Evolutionary conservation across 352 stramenopile species (phyloP), one percentile per base, ranked within the genome.

Genomic region (Pythium oligandrum): DNA sequence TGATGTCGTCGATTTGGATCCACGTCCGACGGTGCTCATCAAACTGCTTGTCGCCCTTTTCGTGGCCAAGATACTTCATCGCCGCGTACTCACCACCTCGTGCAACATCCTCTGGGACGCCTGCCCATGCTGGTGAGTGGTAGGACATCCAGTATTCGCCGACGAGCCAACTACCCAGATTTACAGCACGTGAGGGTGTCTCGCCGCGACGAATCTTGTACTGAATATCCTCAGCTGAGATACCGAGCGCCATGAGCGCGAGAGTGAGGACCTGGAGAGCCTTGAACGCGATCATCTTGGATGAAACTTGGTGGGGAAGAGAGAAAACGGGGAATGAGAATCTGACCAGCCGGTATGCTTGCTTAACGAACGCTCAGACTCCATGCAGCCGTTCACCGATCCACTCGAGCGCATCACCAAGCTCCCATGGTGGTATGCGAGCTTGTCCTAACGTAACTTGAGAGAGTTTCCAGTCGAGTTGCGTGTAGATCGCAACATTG

Each of bases 151-250:
- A 73, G 45, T 58, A 42, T 40, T 73, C 64, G 2, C 53, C 59
- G 1, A 71, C 53, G 10, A 71, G 54, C 62, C 62, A 78, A 2
- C 65, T 57, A 4, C 68, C 68, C 17, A 73, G 57, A 58, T 73
- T 73, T 3, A 69, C 64, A 9, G 44, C 58, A 2, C 64, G 64
- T 30, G 53, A 26, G 1, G 54, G 45, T 3, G 62, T 44, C 2
- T 59, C 51, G 35, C 68, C 63, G 5, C 49, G 35, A 7, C 68
- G 68, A 34, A 76, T 68, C 35, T 51, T 58, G 37, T 44, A 31
- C 34, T 76, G 68, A 7, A 73, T 38, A 34, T 75, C 55, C 32
- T 61, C 58, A 4, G 12, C 42, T 8, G 11, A n/a, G 40, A 33
- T 2, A 40, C 9, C 32, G 30, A 38, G 6, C 38, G 31, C 40